Conservation (phyloP, 257 asterid genomes). For the Phtheirospermum japonicum region DNA sequence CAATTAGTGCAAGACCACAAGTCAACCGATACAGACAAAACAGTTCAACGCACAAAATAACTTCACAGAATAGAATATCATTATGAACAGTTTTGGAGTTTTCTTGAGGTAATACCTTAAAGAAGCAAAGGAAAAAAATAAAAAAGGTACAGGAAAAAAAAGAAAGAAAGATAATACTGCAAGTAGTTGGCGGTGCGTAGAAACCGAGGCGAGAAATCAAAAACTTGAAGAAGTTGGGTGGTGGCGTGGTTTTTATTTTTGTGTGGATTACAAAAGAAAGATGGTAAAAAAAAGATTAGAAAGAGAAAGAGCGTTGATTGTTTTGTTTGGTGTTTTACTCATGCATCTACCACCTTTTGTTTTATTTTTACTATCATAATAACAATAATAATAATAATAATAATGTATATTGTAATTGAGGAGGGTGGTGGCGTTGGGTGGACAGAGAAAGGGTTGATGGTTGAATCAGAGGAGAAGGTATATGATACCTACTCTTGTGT, state of each 20-base stretch:
- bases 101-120: constrained; percentile 30
- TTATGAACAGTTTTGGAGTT: constrained; percentile 13
- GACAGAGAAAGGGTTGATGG: constrained; percentile 31
- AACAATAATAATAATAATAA: not conserved
- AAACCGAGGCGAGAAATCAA: constrained; percentile 35
- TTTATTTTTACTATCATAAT: constrained; percentile 38
- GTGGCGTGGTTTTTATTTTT: constrained; percentile 25
- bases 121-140: not conserved
- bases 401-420: constrained; percentile 24
- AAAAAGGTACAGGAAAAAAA: not conserved
- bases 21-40: constrained; percentile 59
- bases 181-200: constrained; percentile 36
- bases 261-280: constrained; percentile 40
- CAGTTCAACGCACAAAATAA: constrained; percentile 15
- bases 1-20: constrained; percentile 31
- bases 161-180: constrained; percentile 2
- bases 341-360: constrained; percentile 99
- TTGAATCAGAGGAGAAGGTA: constrained; percentile 23
- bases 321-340: constrained; percentile 46
- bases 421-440: constrained; percentile 31
- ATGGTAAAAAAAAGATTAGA: constrained; percentile 37
- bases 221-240: constrained; percentile 17
- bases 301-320: constrained; percentile 10
- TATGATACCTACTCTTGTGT: constrained; percentile 3
- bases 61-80: constrained; percentile 24